These are phyloP conservation scores for Coffea canephora DNA, from an alignment of 257 asterid species.

Conservation along the genomic window DNA sequence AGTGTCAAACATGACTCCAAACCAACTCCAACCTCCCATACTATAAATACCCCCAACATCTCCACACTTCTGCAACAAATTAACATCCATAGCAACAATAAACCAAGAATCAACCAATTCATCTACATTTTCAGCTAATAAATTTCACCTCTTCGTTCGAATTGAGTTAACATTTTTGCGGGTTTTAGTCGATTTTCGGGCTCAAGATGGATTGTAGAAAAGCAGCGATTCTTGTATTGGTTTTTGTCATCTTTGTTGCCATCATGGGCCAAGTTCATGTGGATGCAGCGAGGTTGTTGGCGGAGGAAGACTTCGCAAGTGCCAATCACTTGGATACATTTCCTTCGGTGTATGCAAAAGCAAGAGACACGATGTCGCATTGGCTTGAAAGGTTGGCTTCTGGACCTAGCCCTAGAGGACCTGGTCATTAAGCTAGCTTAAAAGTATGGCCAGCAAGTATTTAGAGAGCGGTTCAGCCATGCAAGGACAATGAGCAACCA, in stretches of 20 bases:
- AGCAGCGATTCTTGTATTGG: background rate
- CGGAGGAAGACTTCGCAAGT: constrained; percentile 7
- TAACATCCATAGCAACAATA: background rate
- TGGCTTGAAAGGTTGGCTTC: constrained; percentile 13
- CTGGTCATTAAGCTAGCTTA: constrained; percentile 25
- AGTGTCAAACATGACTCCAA: background rate
- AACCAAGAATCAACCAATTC: background rate
- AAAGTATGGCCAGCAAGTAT: background rate
- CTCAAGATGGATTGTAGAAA: background rate
- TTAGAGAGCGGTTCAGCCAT: background rate
- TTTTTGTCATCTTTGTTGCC: constrained; percentile 5
- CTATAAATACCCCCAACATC: background rate
- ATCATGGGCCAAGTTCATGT: constrained; percentile 11
- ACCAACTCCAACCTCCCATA: background rate
- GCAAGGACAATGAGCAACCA: too few species aligned
- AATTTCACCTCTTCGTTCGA: background rate
- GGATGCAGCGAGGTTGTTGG: constrained; percentile 19
- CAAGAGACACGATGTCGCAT: constrained; percentile 8
- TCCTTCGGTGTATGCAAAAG: constrained; percentile 14
- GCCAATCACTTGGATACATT: constrained; percentile 12
- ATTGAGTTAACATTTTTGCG: background rate
- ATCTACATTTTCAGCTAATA: background rate
- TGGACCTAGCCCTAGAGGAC: constrained; percentile 33
- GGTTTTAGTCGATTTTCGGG: background rate
- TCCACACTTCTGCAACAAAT: background rate